phyloP scores from a whole-genome alignment of 345 rosid genomes.

The Sonneratia caseolaris region DNA sequence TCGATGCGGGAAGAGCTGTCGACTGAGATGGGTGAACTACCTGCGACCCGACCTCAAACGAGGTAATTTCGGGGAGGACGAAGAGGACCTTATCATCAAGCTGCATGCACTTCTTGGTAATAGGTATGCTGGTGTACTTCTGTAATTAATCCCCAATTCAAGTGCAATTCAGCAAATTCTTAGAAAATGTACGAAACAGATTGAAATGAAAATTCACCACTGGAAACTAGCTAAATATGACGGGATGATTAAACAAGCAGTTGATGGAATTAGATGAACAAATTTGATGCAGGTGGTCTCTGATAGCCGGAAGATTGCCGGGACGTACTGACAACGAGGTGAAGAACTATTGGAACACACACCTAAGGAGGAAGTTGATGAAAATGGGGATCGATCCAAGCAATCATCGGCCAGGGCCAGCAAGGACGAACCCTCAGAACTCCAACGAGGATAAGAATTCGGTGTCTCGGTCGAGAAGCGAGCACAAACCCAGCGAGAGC shows the following conservation, averaged over 20 bases:
- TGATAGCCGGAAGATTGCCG: conserved; percentile 29
- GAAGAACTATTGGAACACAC: conserved; percentile 32
- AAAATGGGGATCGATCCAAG: conserved; percentile 20
- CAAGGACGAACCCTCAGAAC: not conserved
- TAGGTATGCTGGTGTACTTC: conserved; percentile 6
- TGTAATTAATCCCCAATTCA: not conserved
- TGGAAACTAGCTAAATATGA: not conserved
- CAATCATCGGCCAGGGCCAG: conserved; percentile 10
- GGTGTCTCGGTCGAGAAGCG: conserved; percentile 8
- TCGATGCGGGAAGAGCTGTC: conserved; percentile 29
- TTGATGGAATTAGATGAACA: not conserved
- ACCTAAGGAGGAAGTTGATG: conserved; percentile 19
- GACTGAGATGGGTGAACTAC: conserved; percentile 30
- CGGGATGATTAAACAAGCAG: not conserved
- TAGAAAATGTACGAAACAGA: too few species aligned
- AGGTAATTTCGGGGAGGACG: conserved; percentile 26
- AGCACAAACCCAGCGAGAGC: conserved; percentile 6
- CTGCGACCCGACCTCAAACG: conserved; percentile 28
- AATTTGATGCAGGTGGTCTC: conserved; percentile 19
- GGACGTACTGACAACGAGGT: conserved; percentile 31
- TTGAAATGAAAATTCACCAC: not conserved
- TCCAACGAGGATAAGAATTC: conserved; percentile 8
- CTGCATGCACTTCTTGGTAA: conserved; percentile 29
- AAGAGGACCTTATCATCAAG: conserved; percentile 27
- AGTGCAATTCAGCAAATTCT: not conserved